Conservation (phyloP, 1,139 yeast genomes). For the Scheffersomyces titani region DNA sequence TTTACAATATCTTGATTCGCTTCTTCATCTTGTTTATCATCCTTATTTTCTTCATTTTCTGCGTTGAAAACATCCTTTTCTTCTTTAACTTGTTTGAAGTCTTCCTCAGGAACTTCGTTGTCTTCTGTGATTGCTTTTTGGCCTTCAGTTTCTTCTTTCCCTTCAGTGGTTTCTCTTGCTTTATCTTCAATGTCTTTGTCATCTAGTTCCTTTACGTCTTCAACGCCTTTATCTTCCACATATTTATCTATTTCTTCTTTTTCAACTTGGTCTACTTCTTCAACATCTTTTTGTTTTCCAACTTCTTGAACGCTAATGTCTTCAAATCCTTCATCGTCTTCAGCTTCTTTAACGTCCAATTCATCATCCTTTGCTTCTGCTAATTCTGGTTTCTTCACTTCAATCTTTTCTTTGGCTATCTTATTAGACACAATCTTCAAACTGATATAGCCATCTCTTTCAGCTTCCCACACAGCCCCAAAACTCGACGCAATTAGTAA, state of each 20-base stretch:
- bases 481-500: constrained; percentile 25
- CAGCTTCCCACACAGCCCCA: constrained; percentile 43
- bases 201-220: neutral
- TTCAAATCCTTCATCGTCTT: neutral
- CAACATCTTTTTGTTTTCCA: constrained; percentile 3
- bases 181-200: constrained; percentile 1
- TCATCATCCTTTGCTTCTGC: neutral
- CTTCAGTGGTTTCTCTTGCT: neutral
- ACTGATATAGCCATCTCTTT: constrained; percentile 38
- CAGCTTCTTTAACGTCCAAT: neutral
- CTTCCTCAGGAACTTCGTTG: neutral
- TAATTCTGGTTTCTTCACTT: neutral
- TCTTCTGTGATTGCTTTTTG: neutral
- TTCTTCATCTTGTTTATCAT: neutral
- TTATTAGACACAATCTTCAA: constrained; percentile 13
- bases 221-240: constrained; percentile 2
- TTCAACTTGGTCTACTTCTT: neutral
- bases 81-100: constrained; percentile 1
- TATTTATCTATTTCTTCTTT: neutral
- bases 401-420: neutral
- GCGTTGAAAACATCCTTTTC: neutral
- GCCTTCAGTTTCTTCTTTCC: neutral
- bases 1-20: neutral
- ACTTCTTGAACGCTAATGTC: neutral
- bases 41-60: constrained; percentile 1